Base-by-base conservation (phyloP, 352 stramenopile species). In the Pythium volutum region DNA sequence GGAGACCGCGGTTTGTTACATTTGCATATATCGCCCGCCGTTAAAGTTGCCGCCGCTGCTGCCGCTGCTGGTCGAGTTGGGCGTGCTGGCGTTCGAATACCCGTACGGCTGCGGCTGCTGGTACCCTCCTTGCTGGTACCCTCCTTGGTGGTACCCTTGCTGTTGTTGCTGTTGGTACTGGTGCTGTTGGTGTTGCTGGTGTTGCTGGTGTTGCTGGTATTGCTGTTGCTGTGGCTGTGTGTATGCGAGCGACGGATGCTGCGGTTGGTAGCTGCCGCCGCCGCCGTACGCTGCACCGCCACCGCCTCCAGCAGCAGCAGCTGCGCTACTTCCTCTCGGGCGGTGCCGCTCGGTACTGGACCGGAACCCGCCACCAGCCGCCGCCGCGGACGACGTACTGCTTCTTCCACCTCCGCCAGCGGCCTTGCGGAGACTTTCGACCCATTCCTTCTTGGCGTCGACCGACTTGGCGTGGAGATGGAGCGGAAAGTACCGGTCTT, bases 401-500 rank as follows among this genome's bases (percentile, higher is more conserved):
- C 31, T 36, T 36, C 31, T 43, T 20, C n/a, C 43, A 4, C 43
- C 49, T n/a, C 57, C 23, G 51, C 23, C 36, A 11, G 79, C 71
- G 29, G 82, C 82, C 43, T 77, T 79, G 22, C 85, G 84, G 25
- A 95, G 72, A 60, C 74, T 87, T 16, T 81, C 73, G 31, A 93
- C 84, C 86, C 86, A 95, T 53, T 95, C 82, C 22, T 79, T 73
- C 69, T 93, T 93, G 18, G 77, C 71, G 22, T 89, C 80, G 49
- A 74, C 65, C 15, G 86, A 93, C 70, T 89, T 91, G 53, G 86
- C 86, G 55, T 92, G 86, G 46, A 95, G 67, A 51, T 90, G 79
- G 54, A 95, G 70, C 22, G 85, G 84, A 55, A 87, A 88, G 66
- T 92, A 89, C 64, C 81, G 87, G 59, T 92, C 72, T 26, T 95